Conservation (phyloP, 2,329 filamentous ascomycete genomes). For the Colletotrichum salicis region DNA sequence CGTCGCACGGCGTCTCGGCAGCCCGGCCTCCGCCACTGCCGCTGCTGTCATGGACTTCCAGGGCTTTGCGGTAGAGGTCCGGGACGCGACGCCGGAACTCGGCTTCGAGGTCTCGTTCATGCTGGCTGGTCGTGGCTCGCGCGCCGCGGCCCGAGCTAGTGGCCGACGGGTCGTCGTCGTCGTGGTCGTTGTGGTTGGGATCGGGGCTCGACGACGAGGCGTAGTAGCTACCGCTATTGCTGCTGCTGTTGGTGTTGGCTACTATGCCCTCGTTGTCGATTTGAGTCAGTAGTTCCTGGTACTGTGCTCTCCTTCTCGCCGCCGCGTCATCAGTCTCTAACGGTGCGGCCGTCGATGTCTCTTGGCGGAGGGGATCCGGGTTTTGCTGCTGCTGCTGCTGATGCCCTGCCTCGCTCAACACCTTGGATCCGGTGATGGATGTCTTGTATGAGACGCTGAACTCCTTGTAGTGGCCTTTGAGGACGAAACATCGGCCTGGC, state of each 20-base stretch:
- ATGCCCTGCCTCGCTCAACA: constrained; percentile 53
- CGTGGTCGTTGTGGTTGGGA: not conserved
- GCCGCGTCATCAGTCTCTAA: constrained; percentile 13
- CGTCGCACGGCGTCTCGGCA: constrained; percentile 12
- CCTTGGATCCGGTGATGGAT: constrained; percentile 58
- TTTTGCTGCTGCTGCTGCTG: constrained; percentile 32
- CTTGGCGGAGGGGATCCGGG: constrained; percentile 41
- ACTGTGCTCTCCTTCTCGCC: constrained; percentile 27
- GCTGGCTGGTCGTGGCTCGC: constrained; percentile 53
- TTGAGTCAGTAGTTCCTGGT: constrained; percentile 20
- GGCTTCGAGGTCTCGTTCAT: constrained; percentile 60
- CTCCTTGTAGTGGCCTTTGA: constrained; percentile 67
- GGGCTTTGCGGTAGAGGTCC: constrained; percentile 57
- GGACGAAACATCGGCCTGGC: constrained; percentile 62
- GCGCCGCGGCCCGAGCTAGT: constrained; percentile 46
- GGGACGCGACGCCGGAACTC: constrained; percentile 60
- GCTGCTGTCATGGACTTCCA: constrained; percentile 46
- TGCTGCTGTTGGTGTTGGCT: not conserved
- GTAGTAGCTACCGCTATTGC: not conserved
- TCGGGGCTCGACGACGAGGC: not conserved
- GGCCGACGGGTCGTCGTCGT: constrained; percentile 4
- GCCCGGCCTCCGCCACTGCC: not conserved
- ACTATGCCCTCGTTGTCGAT: constrained; percentile 30
- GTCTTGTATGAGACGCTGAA: constrained; percentile 64
- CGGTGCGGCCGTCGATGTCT: not conserved